Evolutionary conservation across 2,329 filamentous ascomycete species (phyloP).

Genomic region (Colletotrichum falcatum): DNA sequence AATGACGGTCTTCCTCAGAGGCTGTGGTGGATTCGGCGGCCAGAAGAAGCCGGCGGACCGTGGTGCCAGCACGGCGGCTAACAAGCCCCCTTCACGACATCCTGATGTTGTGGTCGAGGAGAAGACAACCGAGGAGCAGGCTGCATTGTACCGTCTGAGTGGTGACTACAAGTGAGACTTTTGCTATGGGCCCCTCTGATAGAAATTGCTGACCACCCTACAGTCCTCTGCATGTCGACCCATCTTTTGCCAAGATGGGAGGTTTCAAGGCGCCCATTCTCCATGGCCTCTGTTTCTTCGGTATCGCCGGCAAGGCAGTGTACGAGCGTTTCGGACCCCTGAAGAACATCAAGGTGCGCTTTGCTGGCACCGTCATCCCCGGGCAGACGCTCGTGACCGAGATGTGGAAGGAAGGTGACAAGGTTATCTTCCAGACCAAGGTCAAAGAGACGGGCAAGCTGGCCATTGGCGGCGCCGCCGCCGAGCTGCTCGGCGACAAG

Average conservation of each 20-base stretch:
- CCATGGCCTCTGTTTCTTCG: slow-evolving; percentile 96
- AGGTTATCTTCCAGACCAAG: slow-evolving; percentile 85
- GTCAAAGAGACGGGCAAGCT: slow-evolving; percentile 95
- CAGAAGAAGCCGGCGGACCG: slow-evolving; percentile 81
- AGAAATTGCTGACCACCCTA: neutral
- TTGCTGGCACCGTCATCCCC: slow-evolving; percentile 86
- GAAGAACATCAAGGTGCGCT: slow-evolving; percentile 93
- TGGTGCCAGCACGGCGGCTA: slow-evolving; percentile 82
- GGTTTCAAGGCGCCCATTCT: slow-evolving; percentile 96
- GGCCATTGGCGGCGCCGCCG: slow-evolving; percentile 84
- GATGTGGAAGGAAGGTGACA: slow-evolving; percentile 91
- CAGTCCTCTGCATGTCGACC: slow-evolving; percentile 92
- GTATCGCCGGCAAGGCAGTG: slow-evolving; percentile 90
- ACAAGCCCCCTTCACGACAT: slow-evolving; percentile 80
- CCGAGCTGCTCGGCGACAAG: slow-evolving; percentile 70
- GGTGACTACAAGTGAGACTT: slow-evolving; percentile 83
- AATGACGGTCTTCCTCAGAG: slow-evolving; percentile 90
- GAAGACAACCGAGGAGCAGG: slow-evolving; percentile 89
- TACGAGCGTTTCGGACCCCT: slow-evolving; percentile 84
- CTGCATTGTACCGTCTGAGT: slow-evolving; percentile 90
- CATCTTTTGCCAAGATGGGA: slow-evolving; percentile 91
- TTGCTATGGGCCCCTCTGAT: slow-evolving; percentile 16
- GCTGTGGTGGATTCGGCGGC: slow-evolving; percentile 90
- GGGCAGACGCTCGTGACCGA: slow-evolving; percentile 92
- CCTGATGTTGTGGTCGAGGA: slow-evolving; percentile 89